Evolutionary conservation across 257 asterid genomes (phyloP).

Genomic region (Linaria vulgaris): DNA sequence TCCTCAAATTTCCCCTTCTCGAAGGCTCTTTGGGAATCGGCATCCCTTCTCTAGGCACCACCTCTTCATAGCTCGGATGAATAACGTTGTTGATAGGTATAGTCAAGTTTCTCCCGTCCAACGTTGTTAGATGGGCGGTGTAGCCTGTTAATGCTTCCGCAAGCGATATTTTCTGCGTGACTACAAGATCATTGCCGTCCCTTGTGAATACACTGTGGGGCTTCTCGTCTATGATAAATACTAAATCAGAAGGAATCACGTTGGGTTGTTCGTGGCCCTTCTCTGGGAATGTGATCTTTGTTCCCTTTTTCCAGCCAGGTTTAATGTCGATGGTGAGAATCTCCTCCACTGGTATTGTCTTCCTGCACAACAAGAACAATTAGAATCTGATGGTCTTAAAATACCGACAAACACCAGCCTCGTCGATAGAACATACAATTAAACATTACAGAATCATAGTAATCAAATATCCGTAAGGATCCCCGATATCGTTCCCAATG

Average conservation of each 20-base stretch:
- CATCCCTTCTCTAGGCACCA: slow-evolving; percentile 82
- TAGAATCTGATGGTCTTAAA: too few species aligned
- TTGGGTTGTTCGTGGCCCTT: slow-evolving; percentile 86
- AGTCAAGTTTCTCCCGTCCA: slow-evolving; percentile 73
- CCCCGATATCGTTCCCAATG: too few species aligned
- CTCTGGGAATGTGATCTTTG: slow-evolving; percentile 89
- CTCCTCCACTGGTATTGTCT: slow-evolving; percentile 68
- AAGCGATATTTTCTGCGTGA: slow-evolving; percentile 54
- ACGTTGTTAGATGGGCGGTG: slow-evolving; percentile 56
- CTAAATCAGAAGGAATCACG: slow-evolving; percentile 64
- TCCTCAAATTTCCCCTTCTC: slow-evolving; percentile 65
- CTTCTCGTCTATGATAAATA: slow-evolving; percentile 83
- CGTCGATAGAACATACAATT: too few species aligned
- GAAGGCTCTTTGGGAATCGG: slow-evolving; percentile 81
- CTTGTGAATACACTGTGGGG: slow-evolving; percentile 70
- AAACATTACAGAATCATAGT: too few species aligned
- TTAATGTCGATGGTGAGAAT: slow-evolving; percentile 66
- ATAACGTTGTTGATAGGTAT: slow-evolving; percentile 58
- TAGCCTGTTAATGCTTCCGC: slow-evolving; percentile 76
- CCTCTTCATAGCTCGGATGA: slow-evolving; percentile 75
- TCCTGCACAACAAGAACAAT: slow-evolving; percentile 44
- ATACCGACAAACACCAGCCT: too few species aligned
- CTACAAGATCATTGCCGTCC: slow-evolving; percentile 73
- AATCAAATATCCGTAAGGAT: too few species aligned
- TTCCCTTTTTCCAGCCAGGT: slow-evolving; percentile 96